Evolutionary conservation across 2,329 filamentous ascomycete species (phyloP).

Genomic region (Venturia oleaginea): DNA sequence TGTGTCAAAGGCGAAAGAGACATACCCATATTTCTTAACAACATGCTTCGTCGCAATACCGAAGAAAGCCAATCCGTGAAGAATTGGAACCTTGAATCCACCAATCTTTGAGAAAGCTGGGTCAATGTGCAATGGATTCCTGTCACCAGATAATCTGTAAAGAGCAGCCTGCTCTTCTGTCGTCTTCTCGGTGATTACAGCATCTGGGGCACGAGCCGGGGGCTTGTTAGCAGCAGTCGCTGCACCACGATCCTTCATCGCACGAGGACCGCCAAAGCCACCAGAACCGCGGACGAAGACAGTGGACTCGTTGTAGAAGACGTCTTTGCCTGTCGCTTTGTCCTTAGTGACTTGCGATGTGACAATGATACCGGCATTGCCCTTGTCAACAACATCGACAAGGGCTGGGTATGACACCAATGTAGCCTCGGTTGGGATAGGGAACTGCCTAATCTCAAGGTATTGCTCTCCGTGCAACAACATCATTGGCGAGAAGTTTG

Average conservation of each 20-base stretch:
- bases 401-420: conserved; percentile 70
- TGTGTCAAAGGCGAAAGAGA: no score
- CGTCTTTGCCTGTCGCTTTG: conserved; percentile 72
- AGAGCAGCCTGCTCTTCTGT: conserved; percentile 85
- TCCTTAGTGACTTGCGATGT: conserved; percentile 74
- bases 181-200: conserved; percentile 76
- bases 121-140: conserved; percentile 95
- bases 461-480: conserved; percentile 97
- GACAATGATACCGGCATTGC: conserved; percentile 75
- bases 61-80: conserved; percentile 95
- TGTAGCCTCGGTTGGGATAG: conserved; percentile 74
- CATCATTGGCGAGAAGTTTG: conserved; percentile 98
- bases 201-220: conserved; percentile 68
- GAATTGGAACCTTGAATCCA: conserved; percentile 87
- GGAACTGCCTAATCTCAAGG: conserved; percentile 86
- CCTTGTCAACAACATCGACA: conserved; percentile 94
- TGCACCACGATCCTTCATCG: conserved; percentile 67
- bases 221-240: conserved; percentile 71
- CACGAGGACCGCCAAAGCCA: conserved; percentile 77
- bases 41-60: conserved; percentile 88
- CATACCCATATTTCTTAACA: conserved; percentile 63
- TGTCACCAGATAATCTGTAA: conserved; percentile 88
- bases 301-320: conserved; percentile 97
- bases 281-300: conserved; percentile 86
- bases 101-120: conserved; percentile 89